Evolutionary conservation across 257 asterid species (phyloP), one percentile per base, ranked within the genome.

Genomic region (Gardenia jasminoides): DNA sequence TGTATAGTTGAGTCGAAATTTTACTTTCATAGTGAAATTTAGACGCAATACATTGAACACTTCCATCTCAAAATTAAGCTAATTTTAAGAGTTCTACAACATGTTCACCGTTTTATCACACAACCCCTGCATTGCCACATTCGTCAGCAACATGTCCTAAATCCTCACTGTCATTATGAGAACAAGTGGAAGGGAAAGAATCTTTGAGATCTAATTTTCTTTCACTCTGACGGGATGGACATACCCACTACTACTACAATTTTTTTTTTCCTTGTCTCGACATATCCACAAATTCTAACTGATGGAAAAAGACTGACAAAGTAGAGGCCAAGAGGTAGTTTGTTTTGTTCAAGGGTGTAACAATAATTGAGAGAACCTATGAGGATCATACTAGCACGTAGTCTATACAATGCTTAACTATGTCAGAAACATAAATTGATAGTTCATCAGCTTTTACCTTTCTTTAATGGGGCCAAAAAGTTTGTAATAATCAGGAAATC

Each of bases 401-500:
- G 16, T 0, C 36, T n/a, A 62, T 28, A 8, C 36, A n/a, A 62
- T 62, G 44, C 46, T 1, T 7, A 17, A 3, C 39, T 16, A 11
- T 68, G 26, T 68, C 16, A 41, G 10, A 22, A 9, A 36, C n/a
- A 22, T 39, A 52, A 2, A 3, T 4, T 20, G 19, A 10, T 20
- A 4, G 59, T 17, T 13, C 44, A 7, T 10, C 11, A 2, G 11
- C 28, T 56, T 20, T 61, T 80, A 94, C 99, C 97, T 92, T 76
- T 93, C 90, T 80, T 91, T 95, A 3, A 89, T 76, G 0, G 97
- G 92, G 7, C 99, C 99, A 4, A 83, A 10, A n/a, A 95, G 91
- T 31, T 85, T 80, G 67, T 95, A 95, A 52, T 89, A 90, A 66
- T 95, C 99, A 0, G 98, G 97, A 58, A 95, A 95, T 10, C 99